Evolutionary conservation across 495 filamentous ascomycete species (phyloP).

Genomic region (Lophium mytilinum): DNA sequence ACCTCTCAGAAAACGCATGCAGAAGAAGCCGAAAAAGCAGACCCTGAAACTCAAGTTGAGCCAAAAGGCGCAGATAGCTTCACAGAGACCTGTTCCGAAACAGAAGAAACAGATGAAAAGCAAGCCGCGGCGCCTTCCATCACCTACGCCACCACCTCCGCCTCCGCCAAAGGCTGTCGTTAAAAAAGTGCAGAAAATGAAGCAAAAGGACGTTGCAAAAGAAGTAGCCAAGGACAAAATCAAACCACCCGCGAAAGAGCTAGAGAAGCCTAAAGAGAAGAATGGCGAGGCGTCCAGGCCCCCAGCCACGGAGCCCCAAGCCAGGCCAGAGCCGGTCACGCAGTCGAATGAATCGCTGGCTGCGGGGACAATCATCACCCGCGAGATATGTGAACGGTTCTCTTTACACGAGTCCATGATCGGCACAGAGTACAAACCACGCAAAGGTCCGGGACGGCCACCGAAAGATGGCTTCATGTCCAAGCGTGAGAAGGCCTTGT

Average conservation of each 20-base stretch:
- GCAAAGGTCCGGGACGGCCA: slow-evolving; percentile 77
- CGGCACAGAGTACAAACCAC: slow-evolving; percentile 32
- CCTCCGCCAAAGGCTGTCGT: not conserved
- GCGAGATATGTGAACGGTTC: slow-evolving; percentile 5
- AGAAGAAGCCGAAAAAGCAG: slow-evolving; percentile 8
- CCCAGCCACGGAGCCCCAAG: not conserved
- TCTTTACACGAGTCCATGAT: slow-evolving; percentile 10
- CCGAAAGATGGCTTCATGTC: slow-evolving; percentile 93
- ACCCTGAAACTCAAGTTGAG: slow-evolving; percentile 18
- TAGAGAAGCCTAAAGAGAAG: slow-evolving; percentile 8
- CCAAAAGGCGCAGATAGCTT: not conserved
- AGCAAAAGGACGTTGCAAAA: slow-evolving; percentile 11
- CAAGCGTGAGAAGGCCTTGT: slow-evolving; percentile 64
- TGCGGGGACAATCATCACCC: slow-evolving; percentile 11
- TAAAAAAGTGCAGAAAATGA: slow-evolving; percentile 17
- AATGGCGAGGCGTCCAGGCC: not conserved
- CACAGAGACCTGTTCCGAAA: not conserved
- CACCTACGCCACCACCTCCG: not conserved
- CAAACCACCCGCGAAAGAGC: slow-evolving; percentile 1
- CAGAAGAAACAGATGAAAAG: slow-evolving; percentile 8
- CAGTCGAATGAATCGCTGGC: slow-evolving; percentile 10
- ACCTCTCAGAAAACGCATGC: not conserved
- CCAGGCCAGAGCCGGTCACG: not conserved
- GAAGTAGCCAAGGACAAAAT: slow-evolving; percentile 3
- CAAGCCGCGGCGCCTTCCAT: slow-evolving; percentile 1